Evolutionary conservation across 441 rosid species (phyloP).

Genomic region (Populus hybrid): DNA sequence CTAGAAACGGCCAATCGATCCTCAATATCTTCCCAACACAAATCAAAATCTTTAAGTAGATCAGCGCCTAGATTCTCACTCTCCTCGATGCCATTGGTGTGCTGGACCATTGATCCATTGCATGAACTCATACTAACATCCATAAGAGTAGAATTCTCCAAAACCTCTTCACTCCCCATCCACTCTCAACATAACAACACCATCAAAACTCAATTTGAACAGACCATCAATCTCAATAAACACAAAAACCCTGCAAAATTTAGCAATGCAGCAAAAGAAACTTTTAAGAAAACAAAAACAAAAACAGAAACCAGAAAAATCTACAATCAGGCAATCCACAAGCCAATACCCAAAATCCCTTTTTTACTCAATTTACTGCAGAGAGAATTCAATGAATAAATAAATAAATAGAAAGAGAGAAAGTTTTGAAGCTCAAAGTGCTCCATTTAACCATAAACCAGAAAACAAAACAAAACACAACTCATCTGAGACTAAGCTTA

Average conservation of each 20-base stretch:
- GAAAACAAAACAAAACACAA: background rate
- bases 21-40: slow-evolving; percentile 55
- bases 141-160: slow-evolving; percentile 25
- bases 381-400: background rate
- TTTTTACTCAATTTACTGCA: background rate
- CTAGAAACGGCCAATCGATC: slow-evolving; percentile 64
- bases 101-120: slow-evolving; percentile 15
- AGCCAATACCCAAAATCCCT: background rate
- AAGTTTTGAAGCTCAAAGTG: background rate
- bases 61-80: slow-evolving; percentile 39
- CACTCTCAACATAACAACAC: slow-evolving; percentile 14
- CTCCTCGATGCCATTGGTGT: slow-evolving; percentile 33
- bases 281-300: background rate
- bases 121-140: slow-evolving; percentile 24
- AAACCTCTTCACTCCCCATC: slow-evolving; percentile 30
- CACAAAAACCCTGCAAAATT: slow-evolving; percentile 6
- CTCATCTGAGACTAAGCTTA: background rate
- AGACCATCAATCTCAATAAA: background rate
- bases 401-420: background rate
- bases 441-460: background rate
- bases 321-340: background rate
- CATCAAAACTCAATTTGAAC: slow-evolving; percentile 11
- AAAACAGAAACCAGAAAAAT: background rate
- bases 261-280: background rate
- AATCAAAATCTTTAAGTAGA: slow-evolving; percentile 61